These are phyloP conservation scores for Hymenochaete sp. DNA, from an alignment of 1,284 basidiomycete species.

Conservation along the genomic window DNA sequence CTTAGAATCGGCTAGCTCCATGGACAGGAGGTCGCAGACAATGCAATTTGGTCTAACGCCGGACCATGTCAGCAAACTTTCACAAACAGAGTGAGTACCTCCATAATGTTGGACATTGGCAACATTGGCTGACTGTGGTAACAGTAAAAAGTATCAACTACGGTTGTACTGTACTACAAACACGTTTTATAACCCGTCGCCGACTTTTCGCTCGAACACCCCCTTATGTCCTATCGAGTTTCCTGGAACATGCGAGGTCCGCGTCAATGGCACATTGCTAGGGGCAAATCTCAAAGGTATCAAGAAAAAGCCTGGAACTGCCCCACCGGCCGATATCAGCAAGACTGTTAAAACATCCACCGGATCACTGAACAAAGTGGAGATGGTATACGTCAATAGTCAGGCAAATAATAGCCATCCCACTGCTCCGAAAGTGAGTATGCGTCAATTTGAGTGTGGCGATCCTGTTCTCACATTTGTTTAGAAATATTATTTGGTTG, in stretches of 20 bases:
- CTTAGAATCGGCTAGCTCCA: conserved; percentile 63
- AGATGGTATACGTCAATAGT: conserved; percentile 88
- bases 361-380: conserved; percentile 55
- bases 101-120: neutral
- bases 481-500: conserved; percentile 80
- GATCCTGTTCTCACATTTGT: conserved; percentile 7
- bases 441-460: neutral
- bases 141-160: conserved; percentile 67
- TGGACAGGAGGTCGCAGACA: conserved; percentile 60
- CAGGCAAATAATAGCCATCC: no score
- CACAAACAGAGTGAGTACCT: conserved; percentile 37
- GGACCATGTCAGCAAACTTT: conserved; percentile 58
- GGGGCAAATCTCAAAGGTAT: conserved; percentile 81
- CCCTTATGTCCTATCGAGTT: conserved; percentile 78
- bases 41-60: conserved; percentile 53
- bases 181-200: conserved; percentile 57
- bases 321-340: conserved; percentile 81
- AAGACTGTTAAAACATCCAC: conserved; percentile 44
- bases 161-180: conserved; percentile 91
- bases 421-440: conserved; percentile 11
- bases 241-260: conserved; percentile 84
- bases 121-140: neutral
- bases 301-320: conserved; percentile 95
- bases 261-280: conserved; percentile 66
- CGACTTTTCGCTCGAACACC: conserved; percentile 41